Evolutionary conservation across 805 yeast species (phyloP), one percentile per base, ranked within the genome.

Genomic region (Grigorovia humatica): DNA sequence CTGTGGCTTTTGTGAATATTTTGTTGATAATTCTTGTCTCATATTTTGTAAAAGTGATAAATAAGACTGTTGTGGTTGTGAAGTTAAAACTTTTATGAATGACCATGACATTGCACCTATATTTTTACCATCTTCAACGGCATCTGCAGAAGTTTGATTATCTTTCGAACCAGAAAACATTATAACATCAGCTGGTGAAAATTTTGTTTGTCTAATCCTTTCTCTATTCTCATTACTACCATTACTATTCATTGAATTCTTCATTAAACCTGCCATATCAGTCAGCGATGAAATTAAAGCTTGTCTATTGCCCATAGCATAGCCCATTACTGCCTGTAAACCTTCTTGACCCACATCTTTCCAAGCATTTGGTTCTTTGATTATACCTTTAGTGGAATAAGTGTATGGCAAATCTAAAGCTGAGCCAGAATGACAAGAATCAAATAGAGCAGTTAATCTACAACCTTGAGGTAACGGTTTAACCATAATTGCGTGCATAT

Each of bases 81-180:
- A 70, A 27, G 69, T 59, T 72, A 87, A 68, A 9, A 85, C 90
- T 54, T 74, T 73, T 46, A 85, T 73, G 60, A 88, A 85, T 0
- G 95, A 83, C 69, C 80, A 85, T 23, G 89, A 82, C 86, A 87
- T 83, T 4, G 96, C 96, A 52, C 96, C 96, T 0, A 93, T 85
- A 44, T 81, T 78, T 12, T 67, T 69, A 29, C 90, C 89, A 42
- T 79, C 81, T 62, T 83, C 88, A 19, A 71, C 72, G 0, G 95
- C 85, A 66, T 87, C 95, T 7, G 95, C 95, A 35, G 84, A 78
- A 0, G 95, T 87, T 68, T 87, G 95, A 49, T 78, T 75, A 67
- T 87, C 96, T 63, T 84, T 85, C 57, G 95, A 88, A 5, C 95
- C 96, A 2, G 88, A 81, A 51, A 87, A 70, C 68, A 80, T 77